These are phyloP conservation scores for Adansonia rubrostipa DNA, from an alignment of 441 rosid genomes.

Conservation along the genomic window DNA sequence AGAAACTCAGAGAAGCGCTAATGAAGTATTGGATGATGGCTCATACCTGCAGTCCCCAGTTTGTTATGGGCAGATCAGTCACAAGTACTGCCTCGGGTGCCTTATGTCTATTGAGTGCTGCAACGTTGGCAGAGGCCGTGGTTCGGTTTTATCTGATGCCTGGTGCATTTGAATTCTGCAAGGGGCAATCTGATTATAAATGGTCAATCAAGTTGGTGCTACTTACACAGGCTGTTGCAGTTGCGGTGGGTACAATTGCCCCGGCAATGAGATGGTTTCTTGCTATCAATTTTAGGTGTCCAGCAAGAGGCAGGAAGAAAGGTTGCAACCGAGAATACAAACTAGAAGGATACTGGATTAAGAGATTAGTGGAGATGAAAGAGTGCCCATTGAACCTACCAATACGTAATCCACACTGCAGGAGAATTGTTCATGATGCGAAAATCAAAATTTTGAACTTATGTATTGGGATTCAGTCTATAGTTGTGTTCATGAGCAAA, in stretches of 20 bases:
- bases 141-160: conserved; percentile 62
- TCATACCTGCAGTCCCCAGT: conserved; percentile 82
- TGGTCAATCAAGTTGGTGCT: conserved; percentile 71
- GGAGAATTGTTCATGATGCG: conserved; percentile 48
- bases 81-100: conserved; percentile 74
- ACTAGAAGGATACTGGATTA: conserved; percentile 75
- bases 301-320: conserved; percentile 45
- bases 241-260: conserved; percentile 68
- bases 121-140: conserved; percentile 51
- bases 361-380: conserved; percentile 63
- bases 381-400: conserved; percentile 53
- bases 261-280: conserved; percentile 79
- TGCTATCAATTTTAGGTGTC: conserved; percentile 72
- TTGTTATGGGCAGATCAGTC: conserved; percentile 76
- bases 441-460: conserved; percentile 46
- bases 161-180: conserved; percentile 57
- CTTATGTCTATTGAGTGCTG: conserved; percentile 48
- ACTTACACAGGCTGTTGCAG: conserved; percentile 60
- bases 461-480: conserved; percentile 60
- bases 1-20: conserved; percentile 56
- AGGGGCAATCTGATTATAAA: conserved; percentile 79
- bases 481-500: conserved; percentile 71
- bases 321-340: conserved; percentile 38
- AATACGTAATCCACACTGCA: conserved; percentile 42
- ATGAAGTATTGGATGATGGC: conserved; percentile 90